phyloP scores from a whole-genome alignment of 257 asterid species.

The Voacanga thouarsii region DNA sequence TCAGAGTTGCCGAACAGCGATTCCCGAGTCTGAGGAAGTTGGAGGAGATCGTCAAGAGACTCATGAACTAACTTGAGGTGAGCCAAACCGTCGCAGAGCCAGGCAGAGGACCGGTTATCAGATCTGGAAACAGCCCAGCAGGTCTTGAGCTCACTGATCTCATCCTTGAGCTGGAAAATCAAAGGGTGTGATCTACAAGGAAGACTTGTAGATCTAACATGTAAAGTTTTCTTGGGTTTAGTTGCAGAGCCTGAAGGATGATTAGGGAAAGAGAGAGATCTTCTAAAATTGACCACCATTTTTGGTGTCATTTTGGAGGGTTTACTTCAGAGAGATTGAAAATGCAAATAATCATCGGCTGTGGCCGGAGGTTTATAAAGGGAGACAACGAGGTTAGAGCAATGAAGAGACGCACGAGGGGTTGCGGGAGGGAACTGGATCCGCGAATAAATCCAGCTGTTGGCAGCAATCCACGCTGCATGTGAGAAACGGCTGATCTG shows the following conservation, averaged over 20 bases:
- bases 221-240: conserved; percentile 43
- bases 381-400: conserved; percentile 12
- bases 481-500: conserved; percentile 16
- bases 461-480: conserved; percentile 14
- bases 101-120: conserved; percentile 32
- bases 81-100: conserved; percentile 59
- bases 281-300: conserved; percentile 71
- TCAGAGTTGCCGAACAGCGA: conserved; percentile 32
- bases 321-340: neutral
- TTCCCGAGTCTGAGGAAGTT: conserved; percentile 73
- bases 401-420: conserved; percentile 5
- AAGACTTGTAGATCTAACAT: conserved; percentile 75
- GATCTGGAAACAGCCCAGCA: conserved; percentile 33
- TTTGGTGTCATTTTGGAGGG: conserved; percentile 41
- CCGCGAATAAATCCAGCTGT: conserved; percentile 35
- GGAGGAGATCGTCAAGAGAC: conserved; percentile 75
- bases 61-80: conserved; percentile 62
- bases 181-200: conserved; percentile 78
- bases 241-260: conserved; percentile 27
- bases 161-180: conserved; percentile 59
- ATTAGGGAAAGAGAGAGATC: conserved; percentile 78
- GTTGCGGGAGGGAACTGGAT: conserved; percentile 10
- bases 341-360: neutral
- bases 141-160: conserved; percentile 37
- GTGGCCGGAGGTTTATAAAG: conserved; percentile 18